Evolutionary conservation across 306 rosid species (phyloP), one percentile per base, ranked within the genome.

Genomic region (Fragaria vesca): DNA sequence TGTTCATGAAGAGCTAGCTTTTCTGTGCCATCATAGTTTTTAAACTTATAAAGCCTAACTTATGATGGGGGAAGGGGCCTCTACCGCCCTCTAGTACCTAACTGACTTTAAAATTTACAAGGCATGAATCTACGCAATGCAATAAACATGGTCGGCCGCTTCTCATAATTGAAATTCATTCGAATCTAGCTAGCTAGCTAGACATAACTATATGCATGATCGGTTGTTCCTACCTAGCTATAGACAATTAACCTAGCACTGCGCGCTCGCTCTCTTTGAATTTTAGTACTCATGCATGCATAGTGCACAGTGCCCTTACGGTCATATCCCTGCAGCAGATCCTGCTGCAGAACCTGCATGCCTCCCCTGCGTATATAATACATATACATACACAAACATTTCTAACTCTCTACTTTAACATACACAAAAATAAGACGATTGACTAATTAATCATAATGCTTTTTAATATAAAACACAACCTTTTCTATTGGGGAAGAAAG

Each of bases 121-220:
- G 67, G 62, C 46, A 46, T 40, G 12, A 66, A 80, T 48, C 28
- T 12, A 57, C 75, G 71, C 60, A 70, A 83, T 20, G 20, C 54
- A 17, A 68, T 58, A 69, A 51, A 6, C 80, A 61, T 75, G 80
- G 60, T 68, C 72, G 13, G 68, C 76, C 4, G 50, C 6, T 9
- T 38, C 11, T 46, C 48, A 32, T 57, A 46, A 74, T 74, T 32
- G 34, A 30, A 63, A 45, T 2, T 43, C 52, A 62, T 62, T 5
- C 32, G 20, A 30, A 62, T 62, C 67, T 26, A 30, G 18, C 67
- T 5, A 26, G 38, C 6, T 26, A 60, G 66, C 17, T 7, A 42
- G 6, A 8, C 11, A 26, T 60, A 24, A 24, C 66, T 60, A 60
- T 4, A 60, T 60, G 6, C 38, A 61, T 26, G 38, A 8, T 61